Conservation (phyloP, 148 eudicot species). For the Euryodendron excelsum region DNA sequence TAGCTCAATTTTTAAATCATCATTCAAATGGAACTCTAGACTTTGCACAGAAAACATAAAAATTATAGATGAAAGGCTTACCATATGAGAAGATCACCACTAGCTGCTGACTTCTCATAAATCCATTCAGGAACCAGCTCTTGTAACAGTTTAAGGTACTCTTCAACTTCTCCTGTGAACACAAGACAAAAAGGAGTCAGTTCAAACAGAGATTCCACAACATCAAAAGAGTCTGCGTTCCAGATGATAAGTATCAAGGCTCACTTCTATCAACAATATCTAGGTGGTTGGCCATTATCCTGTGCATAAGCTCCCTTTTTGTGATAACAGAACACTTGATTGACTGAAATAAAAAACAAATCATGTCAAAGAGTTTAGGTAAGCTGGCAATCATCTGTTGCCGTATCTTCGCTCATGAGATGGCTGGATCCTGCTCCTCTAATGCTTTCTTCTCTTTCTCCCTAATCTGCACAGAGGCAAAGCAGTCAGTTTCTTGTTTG, state of each 20-base stretch:
- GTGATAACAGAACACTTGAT: slow-evolving; percentile 59
- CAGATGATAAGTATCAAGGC: slow-evolving; percentile 1
- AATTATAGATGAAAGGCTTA: slow-evolving; percentile 21
- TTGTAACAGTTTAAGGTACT: slow-evolving; percentile 61
- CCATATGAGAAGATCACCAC: slow-evolving; percentile 71
- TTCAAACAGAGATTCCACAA: neutral
- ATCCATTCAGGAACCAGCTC: slow-evolving; percentile 82
- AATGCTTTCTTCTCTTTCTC: slow-evolving; percentile 57
- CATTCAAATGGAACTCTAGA: neutral
- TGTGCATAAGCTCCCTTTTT: slow-evolving; percentile 75
- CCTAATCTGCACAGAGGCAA: slow-evolving; percentile 47
- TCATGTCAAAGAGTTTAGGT: slow-evolving; percentile 75
- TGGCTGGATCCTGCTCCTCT: slow-evolving; percentile 65
- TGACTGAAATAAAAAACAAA: slow-evolving; percentile 66
- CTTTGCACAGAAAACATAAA: neutral
- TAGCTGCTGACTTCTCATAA: slow-evolving; percentile 45
- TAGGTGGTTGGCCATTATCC: slow-evolving; percentile 43
- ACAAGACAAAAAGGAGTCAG: neutral
- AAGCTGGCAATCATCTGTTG: slow-evolving; percentile 55
- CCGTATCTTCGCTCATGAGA: slow-evolving; percentile 66
- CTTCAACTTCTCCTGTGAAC: slow-evolving; percentile 73
- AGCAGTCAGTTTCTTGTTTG: neutral
- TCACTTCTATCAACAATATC: slow-evolving; percentile 73
- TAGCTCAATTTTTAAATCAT: neutral
- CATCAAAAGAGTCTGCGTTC: neutral